Evolutionary conservation across 2,329 filamentous ascomycete species (phyloP), one percentile per base, ranked within the genome.

Genomic region (Arthrobotrys entomopaga): DNA sequence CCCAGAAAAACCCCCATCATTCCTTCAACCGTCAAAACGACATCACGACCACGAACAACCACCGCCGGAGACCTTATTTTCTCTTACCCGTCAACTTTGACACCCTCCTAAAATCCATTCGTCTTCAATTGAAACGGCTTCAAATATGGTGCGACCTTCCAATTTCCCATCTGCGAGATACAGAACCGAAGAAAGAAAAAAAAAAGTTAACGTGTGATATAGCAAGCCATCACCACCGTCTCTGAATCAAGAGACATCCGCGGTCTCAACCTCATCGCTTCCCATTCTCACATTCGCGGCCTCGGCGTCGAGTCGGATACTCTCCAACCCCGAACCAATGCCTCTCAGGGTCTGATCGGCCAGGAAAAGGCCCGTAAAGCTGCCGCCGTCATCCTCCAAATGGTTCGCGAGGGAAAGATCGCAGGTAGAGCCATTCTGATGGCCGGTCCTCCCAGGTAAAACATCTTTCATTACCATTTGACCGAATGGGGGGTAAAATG

Each of bases 321-420:
- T 5, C 34, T 99, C 77, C 93, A 97, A 80, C 93, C 95, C 19
- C 89, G 94, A 73, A 83, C 87, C 26, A 75, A 75, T 75, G 87
- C 90, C 54, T 96, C 94, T 13, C 95, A 99, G 82, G 95, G 95
- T 40, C 88, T 99, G 3, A 94, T 99, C 7, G 95, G 95, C 52
- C 95, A 99, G 83, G 90, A 96, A 80, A 97, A 97, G 85, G 95
- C 95, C 66, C 90, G 95, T 74, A 98, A 97, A 83, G 95, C 95
- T 8, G 95, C 95, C 2, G 95, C 94, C 0, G 91, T 99, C 56
- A 96, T 99, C 79, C 84, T 99, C 75, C 93, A 97, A 84, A 99
- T 99, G 95, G 96, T 96, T 79, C 97, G 96, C 84, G 93, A 97
- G 81, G 94, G 94, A 80, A 98, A 97, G 85, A 98, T 99, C 83